phyloP scores from a whole-genome alignment of 306 rosid genomes.

The Vigna hirtella region DNA sequence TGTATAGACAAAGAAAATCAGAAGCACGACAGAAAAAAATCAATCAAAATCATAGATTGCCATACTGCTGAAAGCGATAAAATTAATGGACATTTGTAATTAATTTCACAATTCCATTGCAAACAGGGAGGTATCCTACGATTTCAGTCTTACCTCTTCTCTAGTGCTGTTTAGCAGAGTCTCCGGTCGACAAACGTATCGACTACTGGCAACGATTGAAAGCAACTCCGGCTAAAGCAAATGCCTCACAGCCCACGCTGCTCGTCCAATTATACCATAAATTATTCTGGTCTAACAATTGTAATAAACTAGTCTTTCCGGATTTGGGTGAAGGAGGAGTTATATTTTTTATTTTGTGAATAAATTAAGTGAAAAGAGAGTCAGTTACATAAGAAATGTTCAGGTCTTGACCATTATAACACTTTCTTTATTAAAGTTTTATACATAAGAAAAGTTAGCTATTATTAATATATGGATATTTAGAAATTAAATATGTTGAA shows the following conservation, averaged over 20 bases:
- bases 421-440: no score
- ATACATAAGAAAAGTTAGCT: no score
- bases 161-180: not conserved
- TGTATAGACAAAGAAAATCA: not conserved
- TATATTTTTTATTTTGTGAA: no score
- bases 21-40: not conserved
- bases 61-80: constrained; percentile 3
- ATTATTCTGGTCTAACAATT: not conserved
- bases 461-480: no score
- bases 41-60: constrained; percentile 7
- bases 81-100: not conserved
- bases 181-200: not conserved
- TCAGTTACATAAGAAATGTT: no score
- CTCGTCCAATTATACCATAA: not conserved
- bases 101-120: not conserved
- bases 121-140: not conserved
- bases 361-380: not conserved
- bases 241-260: not conserved
- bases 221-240: constrained; percentile 5
- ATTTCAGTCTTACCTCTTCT: constrained; percentile 22
- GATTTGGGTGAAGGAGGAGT: not conserved
- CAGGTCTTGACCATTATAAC: no score
- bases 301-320: not conserved
- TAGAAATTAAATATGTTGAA: no score
- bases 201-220: not conserved